Evolutionary conservation across 2,329 filamentous ascomycete species (phyloP).

Genomic region (Chalara sp.): DNA sequence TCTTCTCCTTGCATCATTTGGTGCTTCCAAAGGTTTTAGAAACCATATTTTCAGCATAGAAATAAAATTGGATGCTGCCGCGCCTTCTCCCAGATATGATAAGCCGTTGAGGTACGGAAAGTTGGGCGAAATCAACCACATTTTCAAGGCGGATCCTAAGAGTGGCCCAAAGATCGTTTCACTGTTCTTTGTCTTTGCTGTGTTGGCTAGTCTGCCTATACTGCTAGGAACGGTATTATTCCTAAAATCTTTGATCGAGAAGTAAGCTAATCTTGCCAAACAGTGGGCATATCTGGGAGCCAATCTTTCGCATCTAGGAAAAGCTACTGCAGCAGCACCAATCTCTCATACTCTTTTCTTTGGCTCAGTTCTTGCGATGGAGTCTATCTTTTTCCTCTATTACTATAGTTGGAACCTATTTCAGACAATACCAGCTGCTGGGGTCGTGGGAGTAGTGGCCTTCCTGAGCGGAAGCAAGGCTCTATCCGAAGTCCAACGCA

Average conservation of each 20-base stretch:
- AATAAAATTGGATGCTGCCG: slow-evolving; percentile 55
- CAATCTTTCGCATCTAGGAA: slow-evolving; percentile 71
- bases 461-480: slow-evolving; percentile 87
- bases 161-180: slow-evolving; percentile 78
- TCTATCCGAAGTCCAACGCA: slow-evolving; percentile 84
- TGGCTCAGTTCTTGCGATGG: slow-evolving; percentile 79
- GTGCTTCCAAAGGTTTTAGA: slow-evolving; percentile 60
- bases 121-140: slow-evolving; percentile 80
- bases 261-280: slow-evolving; percentile 14
- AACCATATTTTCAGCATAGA: slow-evolving; percentile 67
- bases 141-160: slow-evolving; percentile 72
- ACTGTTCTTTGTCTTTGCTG: slow-evolving; percentile 65
- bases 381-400: slow-evolving; percentile 91
- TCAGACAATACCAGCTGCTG: slow-evolving; percentile 71
- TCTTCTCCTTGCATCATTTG: slow-evolving; percentile 81
- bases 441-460: slow-evolving; percentile 60
- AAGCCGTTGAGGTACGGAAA: slow-evolving; percentile 77
- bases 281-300: slow-evolving; percentile 79
- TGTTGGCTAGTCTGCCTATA: slow-evolving; percentile 66
- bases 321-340: slow-evolving; percentile 70
- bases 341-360: slow-evolving; percentile 80
- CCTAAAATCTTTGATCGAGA: slow-evolving; percentile 6
- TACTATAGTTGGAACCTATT: slow-evolving; percentile 90
- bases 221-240: slow-evolving; percentile 62
- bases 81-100: slow-evolving; percentile 53